Evolutionary conservation across 495 filamentous ascomycete genomes (phyloP).

Genomic region (Wilcoxina mikolae): DNA sequence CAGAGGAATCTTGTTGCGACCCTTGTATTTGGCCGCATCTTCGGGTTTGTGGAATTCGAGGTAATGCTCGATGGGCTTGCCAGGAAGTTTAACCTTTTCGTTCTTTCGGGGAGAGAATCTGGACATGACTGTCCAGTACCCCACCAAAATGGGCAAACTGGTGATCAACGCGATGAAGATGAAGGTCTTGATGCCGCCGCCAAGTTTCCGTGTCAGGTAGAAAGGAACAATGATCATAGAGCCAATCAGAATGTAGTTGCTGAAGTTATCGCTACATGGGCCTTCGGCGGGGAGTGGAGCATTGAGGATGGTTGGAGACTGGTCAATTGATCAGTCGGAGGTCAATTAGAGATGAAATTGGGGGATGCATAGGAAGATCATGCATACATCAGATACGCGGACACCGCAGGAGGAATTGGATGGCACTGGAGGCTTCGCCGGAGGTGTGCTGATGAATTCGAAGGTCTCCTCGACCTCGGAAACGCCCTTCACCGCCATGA

Average conservation of each 20-base stretch:
- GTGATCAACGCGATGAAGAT: constrained; percentile 55
- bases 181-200: constrained; percentile 55
- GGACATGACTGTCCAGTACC: constrained; percentile 57
- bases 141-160: constrained; percentile 50
- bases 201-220: constrained; percentile 52
- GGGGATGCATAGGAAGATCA: constrained; percentile 9
- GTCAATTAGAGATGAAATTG: constrained; percentile 23
- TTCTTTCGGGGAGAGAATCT: constrained; percentile 56
- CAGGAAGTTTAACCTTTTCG: constrained; percentile 61
- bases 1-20: constrained; percentile 68
- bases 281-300: constrained; percentile 66
- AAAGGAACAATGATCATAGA: constrained; percentile 46
- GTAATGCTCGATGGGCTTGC: constrained; percentile 70
- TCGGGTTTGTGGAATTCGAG: constrained; percentile 64
- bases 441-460: constrained; percentile 66
- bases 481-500: constrained; percentile 33
- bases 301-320: constrained; percentile 71
- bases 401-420: constrained; percentile 11
- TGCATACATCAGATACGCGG: neutral
- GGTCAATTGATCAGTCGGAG: constrained; percentile 12
- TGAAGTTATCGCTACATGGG: constrained; percentile 53
- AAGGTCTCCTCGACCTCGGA: constrained; percentile 41
- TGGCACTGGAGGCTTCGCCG: constrained; percentile 39
- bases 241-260: constrained; percentile 45
- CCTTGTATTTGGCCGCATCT: constrained; percentile 57